These are phyloP conservation scores for sweet orange (Citrus sinensis) DNA, from an alignment of 345 rosid genomes.

Conservation along the genomic window DNA sequence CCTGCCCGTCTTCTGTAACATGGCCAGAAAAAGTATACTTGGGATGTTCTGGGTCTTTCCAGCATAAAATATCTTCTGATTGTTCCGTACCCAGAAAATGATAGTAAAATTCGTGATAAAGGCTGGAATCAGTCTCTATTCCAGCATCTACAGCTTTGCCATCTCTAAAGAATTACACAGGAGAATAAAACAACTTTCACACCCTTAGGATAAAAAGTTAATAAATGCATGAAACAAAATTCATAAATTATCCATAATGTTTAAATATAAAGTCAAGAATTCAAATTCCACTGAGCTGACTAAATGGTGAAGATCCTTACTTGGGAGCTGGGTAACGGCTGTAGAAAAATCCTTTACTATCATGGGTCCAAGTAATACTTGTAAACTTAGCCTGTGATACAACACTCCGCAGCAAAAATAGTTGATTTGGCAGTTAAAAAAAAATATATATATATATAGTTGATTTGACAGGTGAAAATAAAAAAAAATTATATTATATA, in stretches of 20 bases:
- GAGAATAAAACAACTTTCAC: neutral
- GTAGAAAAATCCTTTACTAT: constrained; percentile 83
- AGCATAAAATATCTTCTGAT: constrained; percentile 82
- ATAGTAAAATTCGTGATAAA: constrained; percentile 75
- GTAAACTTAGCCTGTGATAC: constrained; percentile 67
- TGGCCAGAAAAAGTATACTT: constrained; percentile 46
- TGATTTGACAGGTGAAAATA: no score
- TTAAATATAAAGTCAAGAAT: neutral
- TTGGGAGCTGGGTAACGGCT: constrained; percentile 81
- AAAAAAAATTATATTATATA: no score
- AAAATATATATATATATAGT: no score
- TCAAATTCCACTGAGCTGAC: neutral
- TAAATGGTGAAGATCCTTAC: constrained; percentile 35
- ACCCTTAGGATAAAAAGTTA: neutral
- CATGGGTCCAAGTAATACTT: constrained; percentile 85
- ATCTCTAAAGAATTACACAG: constrained; percentile 45
- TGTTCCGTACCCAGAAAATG: constrained; percentile 79
- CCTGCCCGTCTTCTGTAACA: constrained; percentile 93
- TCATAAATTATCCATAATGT: neutral
- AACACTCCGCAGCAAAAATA: neutral
- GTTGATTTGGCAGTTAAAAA: no score
- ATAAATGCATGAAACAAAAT: neutral
- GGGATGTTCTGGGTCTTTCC: constrained; percentile 85
- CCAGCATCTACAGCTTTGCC: constrained; percentile 86
- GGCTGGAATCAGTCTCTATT: constrained; percentile 81